These are phyloP conservation scores for Clarireedia paspali DNA, from an alignment of 2,329 filamentous ascomycete genomes.

Conservation along the genomic window DNA sequence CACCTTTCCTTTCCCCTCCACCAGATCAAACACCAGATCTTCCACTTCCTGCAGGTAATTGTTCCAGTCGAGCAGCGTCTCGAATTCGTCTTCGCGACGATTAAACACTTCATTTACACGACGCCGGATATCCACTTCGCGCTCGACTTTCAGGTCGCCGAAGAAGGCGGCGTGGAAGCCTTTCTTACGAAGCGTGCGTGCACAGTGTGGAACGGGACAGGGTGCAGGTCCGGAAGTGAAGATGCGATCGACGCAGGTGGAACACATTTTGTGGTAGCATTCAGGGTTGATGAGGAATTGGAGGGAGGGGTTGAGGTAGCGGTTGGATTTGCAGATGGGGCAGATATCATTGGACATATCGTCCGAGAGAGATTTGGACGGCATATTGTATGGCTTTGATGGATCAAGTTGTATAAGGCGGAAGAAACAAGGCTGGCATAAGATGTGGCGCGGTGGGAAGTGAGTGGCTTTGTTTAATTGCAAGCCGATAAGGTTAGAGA, in stretches of 20 bases:
- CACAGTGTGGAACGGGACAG: constrained; percentile 85
- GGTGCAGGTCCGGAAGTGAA: constrained; percentile 88
- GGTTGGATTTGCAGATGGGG: constrained; percentile 93
- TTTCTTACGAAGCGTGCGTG: constrained; percentile 75
- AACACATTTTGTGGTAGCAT: constrained; percentile 99
- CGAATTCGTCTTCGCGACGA: constrained; percentile 83
- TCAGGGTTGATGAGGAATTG: constrained; percentile 94
- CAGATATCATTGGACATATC: constrained; percentile 59
- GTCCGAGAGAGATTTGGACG: constrained; percentile 6
- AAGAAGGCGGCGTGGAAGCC: constrained; percentile 87
- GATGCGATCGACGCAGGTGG: constrained; percentile 88
- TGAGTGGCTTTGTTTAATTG: neutral
- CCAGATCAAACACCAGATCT: constrained; percentile 80
- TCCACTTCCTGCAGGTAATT: constrained; percentile 93
- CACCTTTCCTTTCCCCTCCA: constrained; percentile 58
- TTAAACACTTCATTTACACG: constrained; percentile 79
- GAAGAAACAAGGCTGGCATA: neutral
- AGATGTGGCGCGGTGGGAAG: neutral
- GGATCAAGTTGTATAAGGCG: neutral
- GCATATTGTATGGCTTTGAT: constrained; percentile 1
- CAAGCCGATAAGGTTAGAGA: neutral
- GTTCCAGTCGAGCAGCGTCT: constrained; percentile 76
- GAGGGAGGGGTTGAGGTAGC: constrained; percentile 92
- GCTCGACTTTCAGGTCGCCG: constrained; percentile 77
- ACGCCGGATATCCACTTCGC: constrained; percentile 85